Evolutionary conservation across 495 filamentous ascomycete genomes (phyloP).

Genomic region (Aspergillus saccharolyticus): DNA sequence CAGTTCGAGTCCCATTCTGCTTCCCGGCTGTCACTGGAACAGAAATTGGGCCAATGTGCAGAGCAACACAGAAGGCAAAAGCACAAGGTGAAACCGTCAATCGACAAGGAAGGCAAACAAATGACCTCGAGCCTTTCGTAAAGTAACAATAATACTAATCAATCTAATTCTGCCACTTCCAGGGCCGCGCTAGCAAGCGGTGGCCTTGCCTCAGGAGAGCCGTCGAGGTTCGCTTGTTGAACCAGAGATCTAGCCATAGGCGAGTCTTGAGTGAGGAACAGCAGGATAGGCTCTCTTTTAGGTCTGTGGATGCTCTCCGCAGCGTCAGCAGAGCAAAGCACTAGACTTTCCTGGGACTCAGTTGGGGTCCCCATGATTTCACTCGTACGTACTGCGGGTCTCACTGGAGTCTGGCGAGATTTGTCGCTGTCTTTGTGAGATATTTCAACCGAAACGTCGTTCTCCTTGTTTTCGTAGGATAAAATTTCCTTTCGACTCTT

Average conservation of each 20-base stretch:
- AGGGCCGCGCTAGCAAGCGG: conserved; percentile 4
- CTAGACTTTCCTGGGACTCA: conserved; percentile 16
- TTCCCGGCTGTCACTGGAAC: background rate
- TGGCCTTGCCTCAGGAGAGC: conserved; percentile 14
- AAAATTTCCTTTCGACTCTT: conserved; percentile 41
- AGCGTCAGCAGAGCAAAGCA: conserved; percentile 12
- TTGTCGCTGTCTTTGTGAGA: conserved; percentile 14
- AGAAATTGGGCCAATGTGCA: background rate
- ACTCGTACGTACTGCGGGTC: conserved; percentile 17
- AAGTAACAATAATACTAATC: conserved; percentile 13
- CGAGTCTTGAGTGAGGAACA: conserved; percentile 16
- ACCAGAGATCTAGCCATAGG: conserved; percentile 12
- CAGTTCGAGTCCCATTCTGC: background rate
- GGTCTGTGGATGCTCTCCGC: conserved; percentile 12
- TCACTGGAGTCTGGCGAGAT: conserved; percentile 14
- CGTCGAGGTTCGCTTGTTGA: conserved; percentile 15
- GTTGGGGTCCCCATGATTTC: conserved; percentile 19
- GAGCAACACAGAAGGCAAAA: background rate
- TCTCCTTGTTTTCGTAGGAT: conserved; percentile 21
- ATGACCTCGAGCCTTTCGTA: background rate
- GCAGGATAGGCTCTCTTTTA: conserved; percentile 14
- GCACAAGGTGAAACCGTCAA: background rate
- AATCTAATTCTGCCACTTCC: conserved; percentile 14
- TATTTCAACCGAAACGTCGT: conserved; percentile 16
- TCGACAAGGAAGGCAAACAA: background rate